A percentile compares a stretch with the other conserved stretches of the same genome.
These are phyloP conservation scores for Euphrasia confusa DNA, from an alignment of 257 asterid genomes.

Conservation along the genomic window DNA sequence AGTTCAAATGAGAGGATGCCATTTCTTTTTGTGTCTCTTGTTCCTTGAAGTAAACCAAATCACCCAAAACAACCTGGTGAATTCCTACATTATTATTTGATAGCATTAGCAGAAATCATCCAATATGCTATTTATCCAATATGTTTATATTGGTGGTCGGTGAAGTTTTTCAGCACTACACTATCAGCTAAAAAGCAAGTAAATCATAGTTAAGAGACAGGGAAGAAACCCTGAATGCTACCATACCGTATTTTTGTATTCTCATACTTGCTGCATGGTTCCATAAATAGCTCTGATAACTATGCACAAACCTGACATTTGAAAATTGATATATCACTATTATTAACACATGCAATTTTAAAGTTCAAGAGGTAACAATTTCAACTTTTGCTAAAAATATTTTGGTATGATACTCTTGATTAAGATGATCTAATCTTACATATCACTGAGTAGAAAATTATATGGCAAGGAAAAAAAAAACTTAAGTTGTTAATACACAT, in stretches of 20 bases:
- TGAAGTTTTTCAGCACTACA: not conserved
- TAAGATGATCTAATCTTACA: not conserved
- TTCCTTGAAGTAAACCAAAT: constrained; percentile 80
- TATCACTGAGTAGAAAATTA: not conserved
- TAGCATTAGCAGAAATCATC: constrained; percentile 25
- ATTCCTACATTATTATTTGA: constrained; percentile 44
- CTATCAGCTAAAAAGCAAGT: not conserved
- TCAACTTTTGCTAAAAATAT: constrained; percentile 3
- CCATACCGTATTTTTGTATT: constrained; percentile 73
- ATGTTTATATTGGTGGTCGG: too few species aligned
- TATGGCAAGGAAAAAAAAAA: not conserved
- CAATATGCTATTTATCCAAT: too few species aligned
- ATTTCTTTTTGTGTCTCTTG: constrained; percentile 36
- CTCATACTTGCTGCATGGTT: constrained; percentile 90
- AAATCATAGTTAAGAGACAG: constrained; percentile 6
- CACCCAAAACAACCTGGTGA: constrained; percentile 71
- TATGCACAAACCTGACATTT: constrained; percentile 79
- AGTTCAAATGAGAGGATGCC: constrained; percentile 34
- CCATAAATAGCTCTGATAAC: constrained; percentile 97
- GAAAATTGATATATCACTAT: constrained; percentile 28
- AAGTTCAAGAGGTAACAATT: not conserved
- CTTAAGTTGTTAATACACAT: not conserved
- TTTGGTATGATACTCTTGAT: not conserved
- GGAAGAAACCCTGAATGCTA: constrained; percentile 3
- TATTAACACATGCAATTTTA: constrained; percentile 11